These are phyloP conservation scores for Ophiostoma sp. DNA, from an alignment of 2,329 filamentous ascomycete genomes.

Conservation along the genomic window DNA sequence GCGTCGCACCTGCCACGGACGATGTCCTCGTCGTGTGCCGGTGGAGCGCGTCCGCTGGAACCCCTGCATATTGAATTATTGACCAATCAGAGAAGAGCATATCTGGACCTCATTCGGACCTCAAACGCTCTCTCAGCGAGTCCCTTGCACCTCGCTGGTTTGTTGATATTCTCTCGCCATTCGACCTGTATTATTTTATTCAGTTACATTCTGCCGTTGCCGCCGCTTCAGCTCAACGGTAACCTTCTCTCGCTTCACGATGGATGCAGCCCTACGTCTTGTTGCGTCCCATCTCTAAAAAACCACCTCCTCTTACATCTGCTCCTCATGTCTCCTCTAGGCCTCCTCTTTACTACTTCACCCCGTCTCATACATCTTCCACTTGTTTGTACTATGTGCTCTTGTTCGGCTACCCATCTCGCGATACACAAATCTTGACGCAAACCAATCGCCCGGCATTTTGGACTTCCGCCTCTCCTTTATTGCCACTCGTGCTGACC, in stretches of 20 bases:
- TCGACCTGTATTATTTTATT: neutral
- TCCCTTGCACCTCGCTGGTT: neutral
- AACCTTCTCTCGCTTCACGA: neutral
- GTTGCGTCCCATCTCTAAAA: neutral
- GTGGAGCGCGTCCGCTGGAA: slow-evolving; percentile 25
- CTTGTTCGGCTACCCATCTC: neutral
- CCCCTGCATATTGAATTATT: slow-evolving; percentile 23
- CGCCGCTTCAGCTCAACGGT: neutral
- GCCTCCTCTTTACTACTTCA: neutral
- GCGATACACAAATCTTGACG: slow-evolving; percentile 13
- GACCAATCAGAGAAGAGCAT: slow-evolving; percentile 23
- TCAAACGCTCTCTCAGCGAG: slow-evolving; percentile 18
- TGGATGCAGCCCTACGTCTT: slow-evolving; percentile 13
- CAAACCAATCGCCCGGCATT: slow-evolving; percentile 10
- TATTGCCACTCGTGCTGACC: slow-evolving; percentile 11
- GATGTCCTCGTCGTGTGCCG: slow-evolving; percentile 18
- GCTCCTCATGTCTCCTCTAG: neutral
- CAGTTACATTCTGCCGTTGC: neutral
- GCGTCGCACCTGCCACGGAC: slow-evolving; percentile 17
- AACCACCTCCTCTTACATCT: neutral
- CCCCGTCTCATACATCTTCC: slow-evolving; percentile 12
- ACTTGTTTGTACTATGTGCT: neutral
- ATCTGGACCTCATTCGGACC: slow-evolving; percentile 12
- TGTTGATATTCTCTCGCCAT: neutral
- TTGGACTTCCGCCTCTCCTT: neutral